A percentile compares a stretch with the other conserved stretches of the same genome.
Conservation (phyloP, 768 basidiomycete species). For the Clitopilus hobsonii region DNA sequence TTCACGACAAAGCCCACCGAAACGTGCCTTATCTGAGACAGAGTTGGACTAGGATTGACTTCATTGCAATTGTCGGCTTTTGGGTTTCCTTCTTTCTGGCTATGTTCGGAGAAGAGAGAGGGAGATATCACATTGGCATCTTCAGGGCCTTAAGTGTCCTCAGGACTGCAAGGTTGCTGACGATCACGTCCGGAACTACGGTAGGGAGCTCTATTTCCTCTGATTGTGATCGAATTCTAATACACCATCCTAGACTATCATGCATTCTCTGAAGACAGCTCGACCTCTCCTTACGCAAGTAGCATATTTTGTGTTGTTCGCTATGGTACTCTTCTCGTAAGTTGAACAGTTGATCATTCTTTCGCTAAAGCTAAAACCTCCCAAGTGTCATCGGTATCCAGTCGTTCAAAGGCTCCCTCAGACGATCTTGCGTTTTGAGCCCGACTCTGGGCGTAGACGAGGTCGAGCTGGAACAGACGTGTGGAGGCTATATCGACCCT, state of each 20-base stretch:
- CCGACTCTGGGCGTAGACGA: slow-evolving; percentile 50
- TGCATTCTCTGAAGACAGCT: slow-evolving; percentile 88
- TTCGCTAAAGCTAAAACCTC: not conserved
- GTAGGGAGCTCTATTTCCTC: slow-evolving; percentile 36
- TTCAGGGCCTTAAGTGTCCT: slow-evolving; percentile 89
- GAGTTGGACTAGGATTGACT: slow-evolving; percentile 89
- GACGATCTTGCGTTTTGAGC: slow-evolving; percentile 55
- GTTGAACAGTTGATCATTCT: slow-evolving; percentile 18
- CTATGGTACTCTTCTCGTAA: slow-evolving; percentile 83
- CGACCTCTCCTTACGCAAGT: slow-evolving; percentile 87
- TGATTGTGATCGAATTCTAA: slow-evolving; percentile 6
- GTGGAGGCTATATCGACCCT: slow-evolving; percentile 79
- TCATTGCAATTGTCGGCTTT: slow-evolving; percentile 79
- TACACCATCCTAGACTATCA: slow-evolving; percentile 52
- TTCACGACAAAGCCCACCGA: slow-evolving; percentile 51
- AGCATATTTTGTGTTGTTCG: slow-evolving; percentile 88
- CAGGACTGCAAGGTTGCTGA: slow-evolving; percentile 73
- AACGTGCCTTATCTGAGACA: slow-evolving; percentile 88
- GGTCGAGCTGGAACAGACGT: slow-evolving; percentile 52
- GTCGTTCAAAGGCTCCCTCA: slow-evolving; percentile 82
- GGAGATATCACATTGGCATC: slow-evolving; percentile 69
- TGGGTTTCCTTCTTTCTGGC: slow-evolving; percentile 83
- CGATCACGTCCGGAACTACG: slow-evolving; percentile 89
- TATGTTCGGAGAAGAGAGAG: slow-evolving; percentile 60
- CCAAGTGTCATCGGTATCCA: slow-evolving; percentile 88